Evolutionary conservation across 176 grass and related monocot species (phyloP).

Genomic region (Carex scoparia): DNA sequence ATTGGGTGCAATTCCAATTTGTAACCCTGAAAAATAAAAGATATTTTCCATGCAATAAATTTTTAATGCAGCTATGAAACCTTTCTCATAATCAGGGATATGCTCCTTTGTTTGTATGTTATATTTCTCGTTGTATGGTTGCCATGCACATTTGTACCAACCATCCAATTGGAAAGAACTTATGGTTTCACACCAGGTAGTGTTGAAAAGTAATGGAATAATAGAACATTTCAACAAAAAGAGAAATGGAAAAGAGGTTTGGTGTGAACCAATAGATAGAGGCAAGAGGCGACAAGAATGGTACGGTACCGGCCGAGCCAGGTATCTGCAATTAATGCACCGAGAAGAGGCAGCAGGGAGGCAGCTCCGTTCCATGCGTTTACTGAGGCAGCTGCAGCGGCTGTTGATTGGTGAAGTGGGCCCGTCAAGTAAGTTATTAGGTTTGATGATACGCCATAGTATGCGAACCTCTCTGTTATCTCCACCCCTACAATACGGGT

Average conservation of each 20-base stretch:
- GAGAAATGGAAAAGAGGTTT: not conserved
- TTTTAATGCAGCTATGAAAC: not conserved
- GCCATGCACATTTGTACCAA: not conserved
- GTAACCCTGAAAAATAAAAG: not conserved
- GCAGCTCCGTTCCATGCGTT: slow-evolving; percentile 48
- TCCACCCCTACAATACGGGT: slow-evolving; percentile 25
- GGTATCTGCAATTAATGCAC: slow-evolving; percentile 53
- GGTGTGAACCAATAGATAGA: slow-evolving; percentile 42
- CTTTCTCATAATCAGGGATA: not conserved
- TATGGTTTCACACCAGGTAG: not conserved
- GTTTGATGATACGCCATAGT: slow-evolving; percentile 49
- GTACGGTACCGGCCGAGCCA: slow-evolving; percentile 40
- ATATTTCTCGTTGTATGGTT: not conserved
- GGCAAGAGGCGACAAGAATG: slow-evolving; percentile 31
- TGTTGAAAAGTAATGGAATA: not conserved
- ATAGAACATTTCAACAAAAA: not conserved
- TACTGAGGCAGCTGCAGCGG: slow-evolving; percentile 29
- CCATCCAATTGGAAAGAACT: not conserved
- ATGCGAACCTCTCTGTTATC: slow-evolving; percentile 55
- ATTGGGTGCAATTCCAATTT: not conserved
- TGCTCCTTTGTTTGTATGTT: not conserved
- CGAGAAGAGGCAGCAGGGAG: slow-evolving; percentile 45
- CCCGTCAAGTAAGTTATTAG: slow-evolving; percentile 75
- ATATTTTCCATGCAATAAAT: not conserved
- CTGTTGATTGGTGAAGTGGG: slow-evolving; percentile 45